Evolutionary conservation across 2,329 filamentous ascomycete species (phyloP).

Genomic region (Onygenales sp.): DNA sequence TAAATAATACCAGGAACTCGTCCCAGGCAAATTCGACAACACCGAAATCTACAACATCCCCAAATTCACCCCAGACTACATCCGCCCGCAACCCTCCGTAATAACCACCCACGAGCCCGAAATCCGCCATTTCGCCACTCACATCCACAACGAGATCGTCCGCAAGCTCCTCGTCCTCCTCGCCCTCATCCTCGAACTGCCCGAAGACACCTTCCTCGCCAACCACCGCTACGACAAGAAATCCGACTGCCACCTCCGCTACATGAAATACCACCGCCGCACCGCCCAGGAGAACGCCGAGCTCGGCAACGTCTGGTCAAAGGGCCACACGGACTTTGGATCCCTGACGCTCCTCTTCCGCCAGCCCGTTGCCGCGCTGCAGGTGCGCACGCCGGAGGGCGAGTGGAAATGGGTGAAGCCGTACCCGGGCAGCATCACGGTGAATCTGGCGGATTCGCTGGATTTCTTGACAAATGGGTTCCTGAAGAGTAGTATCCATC

Average conservation of each 20-base stretch:
- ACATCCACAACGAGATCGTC: conserved; percentile 21
- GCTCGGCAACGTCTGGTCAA: conserved; percentile 35
- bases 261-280: conserved; percentile 50
- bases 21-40: conserved; percentile 43
- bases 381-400: conserved; percentile 42
- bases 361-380: conserved; percentile 49
- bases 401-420: conserved; percentile 45
- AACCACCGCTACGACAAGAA: conserved; percentile 50
- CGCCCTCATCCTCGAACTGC: conserved; percentile 51
- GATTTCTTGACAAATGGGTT: conserved; percentile 42
- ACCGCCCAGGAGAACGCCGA: conserved; percentile 39
- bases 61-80: conserved; percentile 44
- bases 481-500: conserved; percentile 42
- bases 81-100: conserved; percentile 38
- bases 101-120: conserved; percentile 43
- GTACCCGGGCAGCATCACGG: conserved; percentile 42
- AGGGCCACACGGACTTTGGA: conserved; percentile 49
- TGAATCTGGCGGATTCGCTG: conserved; percentile 43
- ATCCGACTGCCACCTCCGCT: conserved; percentile 53
- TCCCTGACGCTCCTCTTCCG: conserved; percentile 49
- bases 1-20: conserved; percentile 10
- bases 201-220: conserved; percentile 48
- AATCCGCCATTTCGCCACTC: conserved; percentile 46
- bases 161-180: conserved; percentile 47
- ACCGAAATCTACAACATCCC: conserved; percentile 53